A percentile compares a stretch with the other conserved stretches of the same genome.
Evolutionary conservation across 1,139 yeast genomes (phyloP).

Genomic region (Saccharomyces hybrid): DNA sequence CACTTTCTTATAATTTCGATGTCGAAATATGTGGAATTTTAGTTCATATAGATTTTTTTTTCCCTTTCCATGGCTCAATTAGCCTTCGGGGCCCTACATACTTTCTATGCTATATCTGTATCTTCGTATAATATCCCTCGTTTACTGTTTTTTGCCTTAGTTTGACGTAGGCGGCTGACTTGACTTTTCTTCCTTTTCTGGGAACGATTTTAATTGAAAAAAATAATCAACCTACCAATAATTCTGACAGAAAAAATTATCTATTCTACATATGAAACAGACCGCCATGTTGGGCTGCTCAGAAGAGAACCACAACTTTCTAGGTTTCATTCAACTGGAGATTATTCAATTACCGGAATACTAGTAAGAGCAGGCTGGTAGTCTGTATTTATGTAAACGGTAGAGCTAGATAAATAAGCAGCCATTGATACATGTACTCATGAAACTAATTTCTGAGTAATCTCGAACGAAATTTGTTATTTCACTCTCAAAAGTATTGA

Average conservation of each 20-base stretch:
- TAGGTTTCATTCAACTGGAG: too few relatives aligned
- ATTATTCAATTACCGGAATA: too few relatives aligned
- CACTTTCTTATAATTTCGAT: background rate
- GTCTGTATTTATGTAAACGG: too few relatives aligned
- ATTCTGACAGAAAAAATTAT: background rate
- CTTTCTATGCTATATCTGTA: background rate
- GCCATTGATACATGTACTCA: too few relatives aligned
- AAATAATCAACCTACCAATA: background rate
- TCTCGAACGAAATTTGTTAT: too few relatives aligned
- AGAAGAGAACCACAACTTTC: too few relatives aligned
- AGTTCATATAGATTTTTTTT: background rate
- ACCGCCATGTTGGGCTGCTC: background rate
- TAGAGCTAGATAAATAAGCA: too few relatives aligned
- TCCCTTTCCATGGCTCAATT: background rate
- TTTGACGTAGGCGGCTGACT: background rate
- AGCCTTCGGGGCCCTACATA: background rate
- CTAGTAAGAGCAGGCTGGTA: too few relatives aligned
- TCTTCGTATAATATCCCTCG: background rate
- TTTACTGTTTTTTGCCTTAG: background rate
- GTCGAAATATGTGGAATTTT: background rate
- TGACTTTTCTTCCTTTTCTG: background rate
- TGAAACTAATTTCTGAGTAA: too few relatives aligned
- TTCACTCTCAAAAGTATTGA: too few relatives aligned
- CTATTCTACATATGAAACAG: background rate
- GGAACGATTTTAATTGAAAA: background rate